These are phyloP conservation scores for Penicillium sp. DNA, from an alignment of 2,329 filamentous ascomycete genomes.

Conservation along the genomic window DNA sequence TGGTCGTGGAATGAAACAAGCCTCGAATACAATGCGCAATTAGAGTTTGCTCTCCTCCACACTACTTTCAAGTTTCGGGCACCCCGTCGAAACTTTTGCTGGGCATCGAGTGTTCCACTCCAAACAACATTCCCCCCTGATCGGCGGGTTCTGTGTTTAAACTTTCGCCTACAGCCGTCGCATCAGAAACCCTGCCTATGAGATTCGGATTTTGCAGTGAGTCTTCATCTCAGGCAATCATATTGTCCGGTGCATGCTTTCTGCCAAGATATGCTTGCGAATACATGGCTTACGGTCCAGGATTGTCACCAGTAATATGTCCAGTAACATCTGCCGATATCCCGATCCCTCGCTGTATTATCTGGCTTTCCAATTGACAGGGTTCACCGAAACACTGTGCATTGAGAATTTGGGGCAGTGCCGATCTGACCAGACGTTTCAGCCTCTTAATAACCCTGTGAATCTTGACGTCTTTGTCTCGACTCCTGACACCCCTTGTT, in stretches of 20 bases:
- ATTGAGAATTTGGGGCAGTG: conserved; percentile 1
- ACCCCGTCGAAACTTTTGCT: background rate
- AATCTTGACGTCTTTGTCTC: background rate
- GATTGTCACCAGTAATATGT: background rate
- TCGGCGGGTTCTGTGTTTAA: conserved; percentile 14
- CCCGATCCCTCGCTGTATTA: background rate
- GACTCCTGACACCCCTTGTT: background rate
- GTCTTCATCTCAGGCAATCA: background rate
- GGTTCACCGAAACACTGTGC: background rate
- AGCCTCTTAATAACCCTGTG: conserved; percentile 10
- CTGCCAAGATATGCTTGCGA: conserved; percentile 1
- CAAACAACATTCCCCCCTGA: conserved; percentile 13
- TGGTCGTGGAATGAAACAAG: conserved; percentile 34
- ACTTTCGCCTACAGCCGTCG: conserved; percentile 11
- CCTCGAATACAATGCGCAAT: background rate
- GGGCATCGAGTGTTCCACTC: conserved; percentile 10
- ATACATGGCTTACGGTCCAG: conserved; percentile 1
- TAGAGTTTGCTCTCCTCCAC: conserved; percentile 5
- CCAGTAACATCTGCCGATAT: background rate
- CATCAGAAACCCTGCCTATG: conserved; percentile 9
- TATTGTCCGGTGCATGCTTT: conserved; percentile 4
- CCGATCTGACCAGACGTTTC: conserved; percentile 15
- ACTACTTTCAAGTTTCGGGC: background rate
- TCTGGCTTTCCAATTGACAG: background rate
- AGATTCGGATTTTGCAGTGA: background rate